phyloP scores from a whole-genome alignment of 768 basidiomycete genomes.

The Tulasnella sp. region DNA sequence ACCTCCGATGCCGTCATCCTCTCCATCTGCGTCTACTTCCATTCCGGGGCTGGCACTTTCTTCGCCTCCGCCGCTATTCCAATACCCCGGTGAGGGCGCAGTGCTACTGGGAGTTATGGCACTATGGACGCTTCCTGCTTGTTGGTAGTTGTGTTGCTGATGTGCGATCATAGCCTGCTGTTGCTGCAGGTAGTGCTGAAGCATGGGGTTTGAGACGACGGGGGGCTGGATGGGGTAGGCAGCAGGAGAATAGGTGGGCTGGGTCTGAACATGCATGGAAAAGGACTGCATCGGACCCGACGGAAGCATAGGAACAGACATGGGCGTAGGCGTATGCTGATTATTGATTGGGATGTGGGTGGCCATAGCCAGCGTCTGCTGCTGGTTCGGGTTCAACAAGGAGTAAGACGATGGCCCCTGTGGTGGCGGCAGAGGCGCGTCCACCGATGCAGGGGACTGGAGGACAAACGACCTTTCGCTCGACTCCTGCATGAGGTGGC shows the following conservation, averaged over 20 bases:
- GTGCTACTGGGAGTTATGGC: neutral
- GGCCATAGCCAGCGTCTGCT: conserved; percentile 6
- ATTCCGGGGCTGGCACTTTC: neutral
- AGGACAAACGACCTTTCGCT: neutral
- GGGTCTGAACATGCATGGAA: neutral
- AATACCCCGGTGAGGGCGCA: neutral
- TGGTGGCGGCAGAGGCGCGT: neutral
- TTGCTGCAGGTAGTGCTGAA: neutral
- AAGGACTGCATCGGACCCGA: neutral
- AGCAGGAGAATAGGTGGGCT: neutral
- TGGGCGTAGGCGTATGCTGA: neutral
- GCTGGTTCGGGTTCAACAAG: neutral
- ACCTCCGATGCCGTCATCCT: neutral
- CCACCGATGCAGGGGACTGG: neutral
- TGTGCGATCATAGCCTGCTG: neutral
- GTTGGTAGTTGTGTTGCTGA: neutral
- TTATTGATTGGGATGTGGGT: neutral
- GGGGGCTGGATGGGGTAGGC: neutral
- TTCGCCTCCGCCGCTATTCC: neutral
- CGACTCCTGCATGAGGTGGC: neutral
- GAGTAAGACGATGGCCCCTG: neutral
- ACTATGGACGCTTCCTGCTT: neutral
- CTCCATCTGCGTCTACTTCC: neutral
- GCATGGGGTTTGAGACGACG: neutral
- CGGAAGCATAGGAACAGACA: neutral